Percentiles rank a stretch among this genome's conserved stretches.
These are phyloP conservation scores for Incumbomyces delicatus DNA, from an alignment of 2,329 filamentous ascomycete genomes.

Conservation along the genomic window DNA sequence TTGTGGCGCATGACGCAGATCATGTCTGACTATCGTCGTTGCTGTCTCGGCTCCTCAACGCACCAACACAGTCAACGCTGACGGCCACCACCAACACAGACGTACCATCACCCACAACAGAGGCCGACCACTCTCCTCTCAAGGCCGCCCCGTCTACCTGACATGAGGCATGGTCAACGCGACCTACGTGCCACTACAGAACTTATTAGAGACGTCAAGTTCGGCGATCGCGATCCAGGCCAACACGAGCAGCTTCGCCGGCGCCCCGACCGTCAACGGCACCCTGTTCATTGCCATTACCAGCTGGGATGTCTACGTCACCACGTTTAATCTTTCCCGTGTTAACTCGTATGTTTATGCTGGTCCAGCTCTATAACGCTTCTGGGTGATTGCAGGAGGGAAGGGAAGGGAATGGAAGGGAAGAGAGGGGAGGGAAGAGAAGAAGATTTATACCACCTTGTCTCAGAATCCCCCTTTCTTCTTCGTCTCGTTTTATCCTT, in stretches of 20 bases:
- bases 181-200: constrained; percentile 56
- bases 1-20: too few species aligned
- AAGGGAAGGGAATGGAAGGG: too few species aligned
- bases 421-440: too few species aligned
- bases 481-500: too few species aligned
- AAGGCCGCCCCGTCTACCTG: constrained; percentile 62
- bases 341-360: not conserved
- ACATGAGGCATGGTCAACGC: constrained; percentile 65
- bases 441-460: too few species aligned
- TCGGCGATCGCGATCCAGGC: not conserved
- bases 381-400: too few species aligned
- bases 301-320: constrained; percentile 37
- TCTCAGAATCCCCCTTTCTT: too few species aligned
- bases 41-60: too few species aligned
- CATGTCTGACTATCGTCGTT: too few species aligned
- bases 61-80: too few species aligned
- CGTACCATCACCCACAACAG: constrained; percentile 61
- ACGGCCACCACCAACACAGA: too few species aligned
- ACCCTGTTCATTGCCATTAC: constrained; percentile 74
- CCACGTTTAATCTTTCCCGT: not conserved
- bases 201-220: constrained; percentile 41
- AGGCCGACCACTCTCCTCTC: constrained; percentile 57
- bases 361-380: not conserved
- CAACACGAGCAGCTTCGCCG: constrained; percentile 50
- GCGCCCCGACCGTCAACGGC: constrained; percentile 61